Evolutionary conservation across 352 stramenopile genomes (phyloP).

Genomic region (Phytophthora cryptogea): DNA sequence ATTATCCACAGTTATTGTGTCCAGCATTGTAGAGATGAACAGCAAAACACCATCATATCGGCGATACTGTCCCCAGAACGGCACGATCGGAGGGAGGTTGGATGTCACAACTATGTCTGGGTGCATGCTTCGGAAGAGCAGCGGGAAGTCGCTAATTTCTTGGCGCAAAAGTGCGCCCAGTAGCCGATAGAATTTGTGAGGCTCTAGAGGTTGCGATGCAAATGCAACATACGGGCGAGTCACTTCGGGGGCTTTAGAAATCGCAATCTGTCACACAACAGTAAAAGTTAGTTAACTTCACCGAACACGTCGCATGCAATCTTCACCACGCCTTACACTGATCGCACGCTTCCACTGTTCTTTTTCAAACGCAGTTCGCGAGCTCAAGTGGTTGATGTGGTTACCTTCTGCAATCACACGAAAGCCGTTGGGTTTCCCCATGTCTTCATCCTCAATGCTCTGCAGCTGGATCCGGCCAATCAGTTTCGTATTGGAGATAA

Average conservation of each 20-base stretch:
- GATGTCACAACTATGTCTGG: constrained; percentile 78
- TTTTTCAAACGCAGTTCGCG: constrained; percentile 77
- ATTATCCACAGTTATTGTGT: constrained; percentile 74
- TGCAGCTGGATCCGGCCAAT: constrained; percentile 78
- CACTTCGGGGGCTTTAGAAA: constrained; percentile 53
- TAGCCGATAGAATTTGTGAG: constrained; percentile 75
- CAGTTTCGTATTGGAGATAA: constrained; percentile 80
- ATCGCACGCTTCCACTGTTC: constrained; percentile 84
- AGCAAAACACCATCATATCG: constrained; percentile 80
- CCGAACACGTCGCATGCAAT: background rate
- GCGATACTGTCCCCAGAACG: constrained; percentile 86
- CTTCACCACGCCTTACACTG: constrained; percentile 31
- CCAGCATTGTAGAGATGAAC: constrained; percentile 83
- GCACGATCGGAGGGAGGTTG: constrained; percentile 86
- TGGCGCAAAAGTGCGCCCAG: constrained; percentile 65
- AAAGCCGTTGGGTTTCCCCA: constrained; percentile 72
- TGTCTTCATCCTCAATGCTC: constrained; percentile 65
- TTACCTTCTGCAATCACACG: constrained; percentile 68
- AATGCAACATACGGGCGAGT: constrained; percentile 63
- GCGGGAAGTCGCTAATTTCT: constrained; percentile 73
- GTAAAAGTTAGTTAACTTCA: background rate
- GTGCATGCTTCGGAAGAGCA: constrained; percentile 82
- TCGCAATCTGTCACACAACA: constrained; percentile 46
- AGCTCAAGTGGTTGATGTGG: constrained; percentile 72
- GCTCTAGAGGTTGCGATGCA: constrained; percentile 70